Conservation (phyloP, 2,329 filamentous ascomycete genomes). For the Ilyonectria destructans region DNA sequence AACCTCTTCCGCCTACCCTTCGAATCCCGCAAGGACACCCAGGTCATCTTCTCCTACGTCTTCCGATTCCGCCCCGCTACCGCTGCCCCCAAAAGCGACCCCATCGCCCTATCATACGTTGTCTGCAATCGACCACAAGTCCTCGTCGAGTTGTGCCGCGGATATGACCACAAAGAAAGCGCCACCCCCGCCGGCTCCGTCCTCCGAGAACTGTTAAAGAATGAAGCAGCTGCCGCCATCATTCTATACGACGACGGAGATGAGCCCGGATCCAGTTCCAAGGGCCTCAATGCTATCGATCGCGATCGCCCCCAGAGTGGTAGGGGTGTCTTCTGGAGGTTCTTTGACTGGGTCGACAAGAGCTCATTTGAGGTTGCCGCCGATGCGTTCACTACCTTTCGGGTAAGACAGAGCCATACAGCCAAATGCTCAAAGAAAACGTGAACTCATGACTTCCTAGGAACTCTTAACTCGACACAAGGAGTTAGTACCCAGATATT, state of each 20-base stretch:
- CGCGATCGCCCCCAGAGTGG: constrained; percentile 83
- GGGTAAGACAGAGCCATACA: constrained; percentile 69
- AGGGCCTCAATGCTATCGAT: constrained; percentile 84
- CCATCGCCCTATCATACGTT: constrained; percentile 90
- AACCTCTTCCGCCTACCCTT: constrained; percentile 91
- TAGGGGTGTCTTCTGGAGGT: constrained; percentile 93
- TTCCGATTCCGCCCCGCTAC: constrained; percentile 88
- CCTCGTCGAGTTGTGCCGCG: constrained; percentile 88
- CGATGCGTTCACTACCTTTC: constrained; percentile 97
- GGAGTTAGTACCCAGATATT: constrained; percentile 87
- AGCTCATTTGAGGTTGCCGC: constrained; percentile 97
- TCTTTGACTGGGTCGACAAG: constrained; percentile 98
- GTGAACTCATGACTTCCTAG: constrained; percentile 61
- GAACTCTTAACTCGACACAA: constrained; percentile 97
- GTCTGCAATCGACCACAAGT: constrained; percentile 90
- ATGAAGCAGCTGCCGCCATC: constrained; percentile 90
- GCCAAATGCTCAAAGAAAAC: neutral
- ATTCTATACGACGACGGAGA: constrained; percentile 93
- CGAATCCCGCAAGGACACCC: constrained; percentile 95
- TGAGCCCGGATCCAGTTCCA: constrained; percentile 78
- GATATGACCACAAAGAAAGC: constrained; percentile 92
- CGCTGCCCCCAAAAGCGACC: constrained; percentile 79
- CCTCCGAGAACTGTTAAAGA: constrained; percentile 89
- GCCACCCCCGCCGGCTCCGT: constrained; percentile 93
- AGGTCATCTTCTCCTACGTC: constrained; percentile 95